A percentile compares a stretch with the other conserved stretches of the same genome.
Evolutionary conservation across 768 basidiomycete species (phyloP).

Genomic region (Leucosporidium scottii): DNA sequence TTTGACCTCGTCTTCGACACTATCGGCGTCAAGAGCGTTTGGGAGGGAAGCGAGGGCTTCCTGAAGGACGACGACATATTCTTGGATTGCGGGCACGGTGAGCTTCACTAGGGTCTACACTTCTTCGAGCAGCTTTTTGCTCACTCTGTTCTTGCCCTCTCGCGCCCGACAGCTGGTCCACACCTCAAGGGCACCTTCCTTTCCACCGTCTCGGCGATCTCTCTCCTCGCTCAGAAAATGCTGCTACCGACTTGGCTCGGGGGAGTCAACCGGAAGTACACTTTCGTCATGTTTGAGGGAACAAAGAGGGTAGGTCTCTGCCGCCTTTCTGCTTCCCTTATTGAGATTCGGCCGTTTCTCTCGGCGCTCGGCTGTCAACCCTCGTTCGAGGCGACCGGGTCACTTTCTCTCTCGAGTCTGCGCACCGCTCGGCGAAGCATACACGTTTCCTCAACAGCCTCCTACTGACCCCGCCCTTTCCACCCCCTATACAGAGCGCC

Average conservation of each 20-base stretch:
- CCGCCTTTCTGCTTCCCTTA: neutral
- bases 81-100: slow-evolving; percentile 44
- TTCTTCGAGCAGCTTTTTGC: too few relatives aligned
- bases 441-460: too few relatives aligned
- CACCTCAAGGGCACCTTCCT: neutral
- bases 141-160: too few relatives aligned
- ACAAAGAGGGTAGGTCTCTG: neutral
- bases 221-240: slow-evolving; percentile 40
- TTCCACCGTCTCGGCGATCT: neutral
- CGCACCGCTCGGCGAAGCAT: too few relatives aligned
- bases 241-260: slow-evolving; percentile 52
- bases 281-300: slow-evolving; percentile 1
- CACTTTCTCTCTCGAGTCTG: too few relatives aligned
- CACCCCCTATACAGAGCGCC: slow-evolving; percentile 37
- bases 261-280: slow-evolving; percentile 42
- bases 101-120: too few relatives aligned
- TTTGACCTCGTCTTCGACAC: slow-evolving; percentile 60
- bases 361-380: too few relatives aligned
- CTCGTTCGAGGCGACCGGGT: too few relatives aligned
- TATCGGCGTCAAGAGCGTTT: slow-evolving; percentile 42
- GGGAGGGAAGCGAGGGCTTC: slow-evolving; percentile 50
- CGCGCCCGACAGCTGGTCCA: too few relatives aligned
- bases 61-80: slow-evolving; percentile 48
- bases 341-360: too few relatives aligned
- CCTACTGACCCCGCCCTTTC: too few relatives aligned